Base-by-base conservation (phyloP, 257 asterid species). In the Petunia axillaris region DNA sequence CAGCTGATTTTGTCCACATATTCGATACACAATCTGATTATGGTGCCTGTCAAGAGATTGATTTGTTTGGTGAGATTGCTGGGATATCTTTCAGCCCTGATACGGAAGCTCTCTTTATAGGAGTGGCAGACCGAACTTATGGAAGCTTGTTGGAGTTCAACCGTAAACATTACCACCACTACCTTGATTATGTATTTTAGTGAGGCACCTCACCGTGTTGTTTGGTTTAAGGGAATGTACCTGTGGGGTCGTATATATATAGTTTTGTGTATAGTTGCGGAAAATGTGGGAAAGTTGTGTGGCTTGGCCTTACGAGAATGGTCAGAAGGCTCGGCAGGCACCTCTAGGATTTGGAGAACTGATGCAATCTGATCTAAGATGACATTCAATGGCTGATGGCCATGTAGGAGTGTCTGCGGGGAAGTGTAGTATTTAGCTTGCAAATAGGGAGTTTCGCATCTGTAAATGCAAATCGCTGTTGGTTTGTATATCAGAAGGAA, bases 1-100 rank as follows among this genome's bases (percentile, higher is more conserved):
- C 97, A 46, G 97, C 97, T 8, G 97, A 93, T 77, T 93, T 93
- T 64, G 92, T 93, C 52, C 97, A 93, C 73, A 77, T 93, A n/a
- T 89, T 88, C 1, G 92, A 91, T 53, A 82, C 91, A 0, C 65
- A 76, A 36, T 85, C 93, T 2, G 91, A 84, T 54, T 93, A 90
- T 44, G 52, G 83, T 0, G 54, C 50, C 16, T 85, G 81, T 8
- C 98, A 94, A 80, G 98, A 94, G 83, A 93, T 90, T 7, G 97
- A 93, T 80, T 80, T 93, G 85, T 93, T 93, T 81, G 97, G 97
- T 4, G 97, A 93, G 82, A 91, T 93, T 50, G 93, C 97, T 4
- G 97, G 97, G 44, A 76, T 93, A 25, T 86, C 93, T 58, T 93
- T 93, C 79, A 93, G 95, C 71, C 95, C 95, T 0, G 97, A 93